Conservation (phyloP, 1,284 basidiomycete species). For the Rhodotorula sp. region DNA sequence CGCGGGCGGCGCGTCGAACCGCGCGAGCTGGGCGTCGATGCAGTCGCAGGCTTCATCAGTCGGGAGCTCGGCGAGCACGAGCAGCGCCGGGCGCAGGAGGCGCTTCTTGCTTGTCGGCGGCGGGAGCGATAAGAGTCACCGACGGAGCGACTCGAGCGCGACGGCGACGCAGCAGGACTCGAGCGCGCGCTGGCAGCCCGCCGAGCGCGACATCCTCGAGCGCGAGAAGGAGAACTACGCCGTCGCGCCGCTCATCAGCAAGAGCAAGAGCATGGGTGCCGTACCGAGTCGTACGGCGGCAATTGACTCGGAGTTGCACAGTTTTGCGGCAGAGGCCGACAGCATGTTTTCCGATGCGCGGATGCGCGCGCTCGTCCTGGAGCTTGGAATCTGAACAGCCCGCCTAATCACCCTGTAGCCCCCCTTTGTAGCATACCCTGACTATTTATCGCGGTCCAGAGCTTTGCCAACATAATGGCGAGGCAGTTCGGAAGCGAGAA, state of each 20-base stretch:
- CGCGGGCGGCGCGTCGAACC: neutral
- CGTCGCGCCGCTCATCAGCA: no score
- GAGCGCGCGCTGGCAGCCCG: neutral
- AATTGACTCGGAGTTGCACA: neutral
- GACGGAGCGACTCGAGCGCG: neutral
- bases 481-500: no score
- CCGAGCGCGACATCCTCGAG: neutral
- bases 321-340: conserved; percentile 9
- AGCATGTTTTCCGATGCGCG: conserved; percentile 14
- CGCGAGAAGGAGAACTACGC: conserved; percentile 4
- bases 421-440: neutral
- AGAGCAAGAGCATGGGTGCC: neutral
- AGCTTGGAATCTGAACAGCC: conserved; percentile 7
- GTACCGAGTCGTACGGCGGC: neutral
- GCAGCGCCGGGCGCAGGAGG: neutral
- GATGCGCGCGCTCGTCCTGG: conserved; percentile 11
- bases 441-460: no score
- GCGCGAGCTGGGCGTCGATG: conserved; percentile 14
- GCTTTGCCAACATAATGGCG: no score
- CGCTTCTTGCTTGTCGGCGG: neutral
- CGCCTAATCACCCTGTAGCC: neutral
- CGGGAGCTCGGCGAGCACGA: neutral
- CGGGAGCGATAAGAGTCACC: neutral
- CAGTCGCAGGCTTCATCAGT: neutral
- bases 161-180: neutral